A percentile compares a stretch with the other conserved stretches of the same genome.
Conservation (phyloP, 805 yeast genomes). For the Yamadazyma laniorum region DNA sequence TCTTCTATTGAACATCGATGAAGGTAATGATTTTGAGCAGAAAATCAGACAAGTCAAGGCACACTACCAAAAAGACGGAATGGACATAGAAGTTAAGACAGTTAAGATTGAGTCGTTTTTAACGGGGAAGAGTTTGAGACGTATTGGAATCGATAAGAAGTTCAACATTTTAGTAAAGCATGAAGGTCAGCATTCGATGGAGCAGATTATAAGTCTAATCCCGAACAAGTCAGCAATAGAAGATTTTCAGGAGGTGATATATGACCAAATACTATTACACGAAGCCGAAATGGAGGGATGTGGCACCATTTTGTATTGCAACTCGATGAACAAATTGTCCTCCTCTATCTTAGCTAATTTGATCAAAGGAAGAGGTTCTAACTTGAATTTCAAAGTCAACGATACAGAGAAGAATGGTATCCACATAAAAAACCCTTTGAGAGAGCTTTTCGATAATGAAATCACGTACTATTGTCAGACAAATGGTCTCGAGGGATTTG, state of each 20-base stretch:
- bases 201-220: slow-evolving; percentile 36
- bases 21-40: slow-evolving; percentile 11
- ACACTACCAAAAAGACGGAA: slow-evolving; percentile 1
- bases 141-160: slow-evolving; percentile 11
- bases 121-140: slow-evolving; percentile 5
- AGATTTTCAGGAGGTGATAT: slow-evolving; percentile 54
- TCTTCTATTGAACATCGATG: slow-evolving; percentile 50
- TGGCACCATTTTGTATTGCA: slow-evolving; percentile 67
- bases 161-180: slow-evolving; percentile 10
- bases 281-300: slow-evolving; percentile 46
- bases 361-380: slow-evolving; percentile 82
- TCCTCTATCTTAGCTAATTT: slow-evolving; percentile 75
- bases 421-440: slow-evolving; percentile 62
- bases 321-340: slow-evolving; percentile 80
- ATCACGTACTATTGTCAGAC: slow-evolving; percentile 53
- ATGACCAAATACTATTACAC: slow-evolving; percentile 44
- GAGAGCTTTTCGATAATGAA: slow-evolving; percentile 74
- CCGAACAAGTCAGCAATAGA: slow-evolving; percentile 61
- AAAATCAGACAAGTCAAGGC: slow-evolving; percentile 2
- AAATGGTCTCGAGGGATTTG: slow-evolving; percentile 34
- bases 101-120: slow-evolving; percentile 1
- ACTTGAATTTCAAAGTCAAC: slow-evolving; percentile 51
- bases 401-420: slow-evolving; percentile 39
- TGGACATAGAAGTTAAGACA: neutral
- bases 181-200: slow-evolving; percentile 18